Evolutionary conservation across 2,329 filamentous ascomycete species (phyloP).

Genomic region (Bipolaris zeicola): DNA sequence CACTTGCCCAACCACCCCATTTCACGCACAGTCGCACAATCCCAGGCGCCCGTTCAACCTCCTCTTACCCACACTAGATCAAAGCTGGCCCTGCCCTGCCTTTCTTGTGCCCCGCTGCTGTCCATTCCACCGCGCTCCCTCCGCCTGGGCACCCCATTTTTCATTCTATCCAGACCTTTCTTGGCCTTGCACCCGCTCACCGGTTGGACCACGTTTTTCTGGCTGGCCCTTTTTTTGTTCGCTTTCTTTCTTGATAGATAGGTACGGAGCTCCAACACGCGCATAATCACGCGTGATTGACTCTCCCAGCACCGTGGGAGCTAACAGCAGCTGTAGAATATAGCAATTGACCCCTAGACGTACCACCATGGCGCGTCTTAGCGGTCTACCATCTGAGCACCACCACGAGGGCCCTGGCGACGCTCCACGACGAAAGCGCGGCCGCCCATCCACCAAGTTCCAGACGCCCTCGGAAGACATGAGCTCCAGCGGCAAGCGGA

Average conservation of each 20-base stretch:
- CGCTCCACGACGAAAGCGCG: slow-evolving; percentile 39
- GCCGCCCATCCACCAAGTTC: slow-evolving; percentile 34
- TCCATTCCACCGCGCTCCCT: background rate
- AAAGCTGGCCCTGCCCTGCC: slow-evolving; percentile 5
- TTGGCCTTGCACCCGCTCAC: slow-evolving; percentile 7
- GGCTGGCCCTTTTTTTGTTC: slow-evolving; percentile 12
- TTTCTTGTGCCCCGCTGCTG: slow-evolving; percentile 8
- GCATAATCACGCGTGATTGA: slow-evolving; percentile 1
- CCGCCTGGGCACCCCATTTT: background rate
- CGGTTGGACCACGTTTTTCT: slow-evolving; percentile 12
- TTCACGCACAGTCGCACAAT: slow-evolving; percentile 13
- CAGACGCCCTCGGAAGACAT: slow-evolving; percentile 28
- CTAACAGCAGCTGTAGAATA: slow-evolving; percentile 1
- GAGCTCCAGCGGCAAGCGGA: slow-evolving; percentile 32
- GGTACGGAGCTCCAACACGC: slow-evolving; percentile 6
- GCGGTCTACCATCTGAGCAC: slow-evolving; percentile 44
- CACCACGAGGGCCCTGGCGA: slow-evolving; percentile 45
- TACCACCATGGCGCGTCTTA: slow-evolving; percentile 42
- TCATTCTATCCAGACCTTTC: background rate
- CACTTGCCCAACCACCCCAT: slow-evolving; percentile 13
- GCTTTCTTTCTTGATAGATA: slow-evolving; percentile 6
- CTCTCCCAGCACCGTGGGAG: background rate
- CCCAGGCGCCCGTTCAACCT: slow-evolving; percentile 5
- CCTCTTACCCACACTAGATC: background rate
- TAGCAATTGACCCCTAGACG: background rate